Percentiles rank a stretch among this genome's conserved stretches.
These are phyloP conservation scores for Salvia splendens DNA, from an alignment of 257 asterid species.

Conservation along the genomic window DNA sequence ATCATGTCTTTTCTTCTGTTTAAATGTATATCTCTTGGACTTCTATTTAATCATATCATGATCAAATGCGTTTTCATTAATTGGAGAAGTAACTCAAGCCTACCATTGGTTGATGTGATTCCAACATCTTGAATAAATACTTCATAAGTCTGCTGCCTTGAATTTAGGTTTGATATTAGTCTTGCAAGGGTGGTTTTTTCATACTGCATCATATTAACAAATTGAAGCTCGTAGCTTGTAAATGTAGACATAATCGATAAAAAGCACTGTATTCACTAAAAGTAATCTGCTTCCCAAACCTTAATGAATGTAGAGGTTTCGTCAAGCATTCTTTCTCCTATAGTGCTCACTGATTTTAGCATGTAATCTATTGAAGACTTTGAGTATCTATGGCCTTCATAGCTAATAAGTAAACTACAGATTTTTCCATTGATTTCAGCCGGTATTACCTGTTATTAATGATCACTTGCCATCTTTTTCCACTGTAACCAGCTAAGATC, in stretches of 20 bases:
- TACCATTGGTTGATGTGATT: neutral
- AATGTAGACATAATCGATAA: neutral
- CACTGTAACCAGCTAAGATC: no score
- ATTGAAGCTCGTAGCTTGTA: neutral
- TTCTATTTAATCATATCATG: neutral
- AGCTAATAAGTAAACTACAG: neutral
- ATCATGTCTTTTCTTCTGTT: neutral
- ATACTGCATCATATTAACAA: neutral
- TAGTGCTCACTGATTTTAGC: neutral
- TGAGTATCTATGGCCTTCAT: neutral
- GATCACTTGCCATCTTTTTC: neutral
- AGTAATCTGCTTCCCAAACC: neutral
- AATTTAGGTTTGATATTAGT: neutral
- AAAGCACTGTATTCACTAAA: neutral
- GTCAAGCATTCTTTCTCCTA: neutral
- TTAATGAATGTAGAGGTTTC: neutral
- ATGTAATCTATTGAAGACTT: neutral
- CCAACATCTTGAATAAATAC: neutral
- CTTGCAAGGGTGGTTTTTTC: neutral
- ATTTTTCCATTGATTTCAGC: neutral
- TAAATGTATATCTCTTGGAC: neutral
- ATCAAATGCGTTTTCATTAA: no score
- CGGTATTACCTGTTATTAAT: neutral
- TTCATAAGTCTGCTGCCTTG: neutral
- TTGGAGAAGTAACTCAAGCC: neutral